Conservation (phyloP, 1,284 basidiomycete species). For the Ustilago shanxiensis region DNA sequence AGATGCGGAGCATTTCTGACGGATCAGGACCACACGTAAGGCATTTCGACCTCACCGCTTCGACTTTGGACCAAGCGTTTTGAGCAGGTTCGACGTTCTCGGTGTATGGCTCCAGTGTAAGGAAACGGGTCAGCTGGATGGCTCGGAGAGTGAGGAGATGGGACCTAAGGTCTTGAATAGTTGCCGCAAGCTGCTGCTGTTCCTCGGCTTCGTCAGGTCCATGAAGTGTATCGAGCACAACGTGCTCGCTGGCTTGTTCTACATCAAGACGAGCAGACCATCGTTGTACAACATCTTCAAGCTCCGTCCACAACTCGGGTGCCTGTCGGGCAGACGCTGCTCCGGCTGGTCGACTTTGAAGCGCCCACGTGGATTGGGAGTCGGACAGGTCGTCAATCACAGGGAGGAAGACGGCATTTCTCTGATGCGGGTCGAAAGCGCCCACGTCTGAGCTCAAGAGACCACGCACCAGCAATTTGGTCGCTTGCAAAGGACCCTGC, state of each 20-base stretch:
- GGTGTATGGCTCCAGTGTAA: constrained; percentile 26
- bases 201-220: constrained; percentile 39
- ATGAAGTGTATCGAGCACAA: background rate
- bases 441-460: constrained; percentile 19
- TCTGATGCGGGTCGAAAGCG: constrained; percentile 28
- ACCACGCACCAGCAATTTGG: constrained; percentile 4
- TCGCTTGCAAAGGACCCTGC: constrained; percentile 23
- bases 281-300: constrained; percentile 21
- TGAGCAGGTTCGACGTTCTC: constrained; percentile 21
- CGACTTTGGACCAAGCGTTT: constrained; percentile 15
- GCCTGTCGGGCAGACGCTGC: constrained; percentile 3
- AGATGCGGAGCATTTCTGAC: constrained; percentile 1
- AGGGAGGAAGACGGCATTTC: constrained; percentile 25
- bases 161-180: constrained; percentile 8
- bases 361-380: constrained; percentile 18
- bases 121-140: constrained; percentile 20
- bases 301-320: constrained; percentile 29
- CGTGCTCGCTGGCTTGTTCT: background rate
- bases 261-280: constrained; percentile 17
- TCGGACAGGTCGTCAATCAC: constrained; percentile 21
- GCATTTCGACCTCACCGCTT: background rate
- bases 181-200: constrained; percentile 1
- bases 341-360: background rate
- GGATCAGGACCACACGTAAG: constrained; percentile 4
- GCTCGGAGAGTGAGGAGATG: constrained; percentile 16